Conservation (phyloP, 352 stramenopile genomes). For the Aphanomyces cochlioides region DNA sequence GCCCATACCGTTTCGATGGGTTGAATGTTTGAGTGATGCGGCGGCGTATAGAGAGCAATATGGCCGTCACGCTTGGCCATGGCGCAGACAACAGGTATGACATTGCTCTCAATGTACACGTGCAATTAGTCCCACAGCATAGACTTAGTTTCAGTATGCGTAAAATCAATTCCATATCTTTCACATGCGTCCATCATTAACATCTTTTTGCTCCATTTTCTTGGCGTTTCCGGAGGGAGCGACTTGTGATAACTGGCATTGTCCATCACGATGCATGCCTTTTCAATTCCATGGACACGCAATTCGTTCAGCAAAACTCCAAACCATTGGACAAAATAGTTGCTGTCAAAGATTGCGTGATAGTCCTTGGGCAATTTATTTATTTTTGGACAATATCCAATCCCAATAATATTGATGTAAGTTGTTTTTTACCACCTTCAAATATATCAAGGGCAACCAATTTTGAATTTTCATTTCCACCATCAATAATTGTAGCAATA, state of each 20-base stretch:
- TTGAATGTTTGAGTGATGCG: slow-evolving; percentile 30
- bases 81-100: background rate
- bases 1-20: slow-evolving; percentile 30
- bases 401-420: no score
- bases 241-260: slow-evolving; percentile 26
- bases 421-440: slow-evolving; percentile 22
- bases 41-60: slow-evolving; percentile 21
- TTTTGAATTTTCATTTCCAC: background rate
- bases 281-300: background rate
- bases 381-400: no score
- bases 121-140: slow-evolving; percentile 15
- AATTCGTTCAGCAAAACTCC: background rate
- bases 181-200: slow-evolving; percentile 8
- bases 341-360: slow-evolving; percentile 17
- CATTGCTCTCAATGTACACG: slow-evolving; percentile 19
- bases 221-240: slow-evolving; percentile 3
- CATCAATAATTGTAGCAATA: background rate
- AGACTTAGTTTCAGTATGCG: background rate
- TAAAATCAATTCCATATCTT: background rate
- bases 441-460: slow-evolving; percentile 29
- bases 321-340: slow-evolving; percentile 27
- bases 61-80: slow-evolving; percentile 11
- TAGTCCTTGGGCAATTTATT: slow-evolving; percentile 13
- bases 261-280: slow-evolving; percentile 28
- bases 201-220: background rate